Percentiles rank a stretch among this genome's conserved stretches.
phyloP scores from a whole-genome alignment of 345 rosid genomes.

The Aquilaria malaccensis region DNA sequence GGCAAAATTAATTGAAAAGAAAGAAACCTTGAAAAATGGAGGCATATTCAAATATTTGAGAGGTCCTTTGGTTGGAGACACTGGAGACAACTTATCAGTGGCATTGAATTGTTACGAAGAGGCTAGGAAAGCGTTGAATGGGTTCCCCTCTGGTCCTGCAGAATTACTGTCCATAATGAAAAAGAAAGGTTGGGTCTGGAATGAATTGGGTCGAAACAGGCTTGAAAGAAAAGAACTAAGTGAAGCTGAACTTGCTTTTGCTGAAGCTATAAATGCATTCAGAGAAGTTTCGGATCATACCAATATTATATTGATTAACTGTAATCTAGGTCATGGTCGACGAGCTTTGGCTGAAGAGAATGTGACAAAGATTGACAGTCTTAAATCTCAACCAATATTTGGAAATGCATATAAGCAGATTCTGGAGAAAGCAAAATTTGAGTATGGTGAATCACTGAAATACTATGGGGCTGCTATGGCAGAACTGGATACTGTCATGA shows the following conservation, averaged over 20 bases:
- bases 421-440: conserved; percentile 54
- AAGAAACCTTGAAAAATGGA: conserved; percentile 40
- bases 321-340: conserved; percentile 91
- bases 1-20: conserved; percentile 12
- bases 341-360: conserved; percentile 91
- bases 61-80: conserved; percentile 38
- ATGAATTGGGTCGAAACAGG: conserved; percentile 82
- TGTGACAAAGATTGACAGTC: conserved; percentile 54
- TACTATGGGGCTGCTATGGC: conserved; percentile 75
- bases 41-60: conserved; percentile 79
- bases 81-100: conserved; percentile 54
- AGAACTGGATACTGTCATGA: conserved; percentile 39
- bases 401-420: conserved; percentile 48
- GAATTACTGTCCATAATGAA: conserved; percentile 56
- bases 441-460: conserved; percentile 68
- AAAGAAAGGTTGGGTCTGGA: conserved; percentile 92
- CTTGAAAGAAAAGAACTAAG: conserved; percentile 58
- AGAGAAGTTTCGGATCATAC: conserved; percentile 71
- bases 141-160: conserved; percentile 39
- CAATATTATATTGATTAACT: conserved; percentile 66
- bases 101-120: conserved; percentile 72
- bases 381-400: conserved; percentile 38
- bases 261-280: conserved; percentile 72
- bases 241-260: conserved; percentile 75
- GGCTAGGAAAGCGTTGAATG: conserved; percentile 61